Evolutionary conservation across 352 stramenopile species (phyloP).

Genomic region (Globisporangium yorkense): DNA sequence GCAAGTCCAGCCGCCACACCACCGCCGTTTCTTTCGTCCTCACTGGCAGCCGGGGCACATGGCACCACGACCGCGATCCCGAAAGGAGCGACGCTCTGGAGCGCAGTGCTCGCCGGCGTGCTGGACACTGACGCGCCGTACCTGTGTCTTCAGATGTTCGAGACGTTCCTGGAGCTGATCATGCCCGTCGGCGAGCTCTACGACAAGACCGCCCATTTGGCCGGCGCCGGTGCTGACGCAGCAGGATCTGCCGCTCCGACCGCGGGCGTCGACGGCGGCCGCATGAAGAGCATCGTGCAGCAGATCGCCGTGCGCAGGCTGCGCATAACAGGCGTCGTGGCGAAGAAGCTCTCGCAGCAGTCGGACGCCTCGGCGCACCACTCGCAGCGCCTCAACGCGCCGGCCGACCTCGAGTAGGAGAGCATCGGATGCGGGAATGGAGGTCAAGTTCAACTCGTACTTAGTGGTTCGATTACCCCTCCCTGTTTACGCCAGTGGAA

Average conservation of each 20-base stretch:
- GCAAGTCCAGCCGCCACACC: not conserved
- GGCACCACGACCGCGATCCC: not conserved
- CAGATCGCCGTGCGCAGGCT: slow-evolving; percentile 3
- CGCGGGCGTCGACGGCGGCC: not conserved
- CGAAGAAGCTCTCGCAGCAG: slow-evolving; percentile 7
- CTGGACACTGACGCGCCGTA: slow-evolving; percentile 17
- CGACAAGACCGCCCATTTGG: slow-evolving; percentile 5
- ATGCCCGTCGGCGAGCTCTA: slow-evolving; percentile 19
- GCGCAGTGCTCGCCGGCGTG: slow-evolving; percentile 12
- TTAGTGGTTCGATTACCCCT: too few species aligned
- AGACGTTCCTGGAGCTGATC: slow-evolving; percentile 30
- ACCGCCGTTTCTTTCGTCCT: slow-evolving; percentile 2
- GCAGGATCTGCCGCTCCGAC: too few species aligned
- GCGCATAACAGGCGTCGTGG: slow-evolving; percentile 4
- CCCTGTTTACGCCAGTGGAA: too few species aligned
- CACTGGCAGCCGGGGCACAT: not conserved
- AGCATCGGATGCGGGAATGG: too few species aligned
- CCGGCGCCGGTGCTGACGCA: not conserved
- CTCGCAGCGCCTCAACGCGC: not conserved
- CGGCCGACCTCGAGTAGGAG: too few species aligned
- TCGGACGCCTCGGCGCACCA: slow-evolving; percentile 4
- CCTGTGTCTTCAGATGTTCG: slow-evolving; percentile 38
- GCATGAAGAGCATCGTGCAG: slow-evolving; percentile 12
- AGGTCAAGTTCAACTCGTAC: too few species aligned
- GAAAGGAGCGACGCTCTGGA: slow-evolving; percentile 18